Evolutionary conservation across 495 filamentous ascomycete species (phyloP), one percentile per base, ranked within the genome.

Genomic region (Delitschia confertaspora): DNA sequence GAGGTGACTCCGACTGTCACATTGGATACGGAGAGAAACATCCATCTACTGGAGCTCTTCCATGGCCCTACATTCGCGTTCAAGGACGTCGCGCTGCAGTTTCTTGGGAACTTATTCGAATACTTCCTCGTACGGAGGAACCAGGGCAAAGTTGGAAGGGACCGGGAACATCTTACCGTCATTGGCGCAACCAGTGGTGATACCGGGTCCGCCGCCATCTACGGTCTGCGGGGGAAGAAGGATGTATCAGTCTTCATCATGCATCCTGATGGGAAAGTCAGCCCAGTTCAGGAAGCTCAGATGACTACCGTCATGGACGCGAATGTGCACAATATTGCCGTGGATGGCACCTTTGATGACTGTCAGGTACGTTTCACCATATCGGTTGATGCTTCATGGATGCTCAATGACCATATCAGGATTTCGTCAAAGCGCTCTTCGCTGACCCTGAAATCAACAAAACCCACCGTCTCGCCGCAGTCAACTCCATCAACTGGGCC

Each of bases 61-160:
- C 89, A 96, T 60, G 91, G 91, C n/a, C 88, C 87, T 1, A 95
- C 77, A n/a, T 94, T 80, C 54, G 76, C 89, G 5, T 95, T 95
- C 72, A 95, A 95, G 65, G 88, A 93, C 54, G 82, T 82, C 11
- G 88, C 89, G 4, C 64, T 95, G 18, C 87, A 94, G 55, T 86
- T 93, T 53, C 67, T 98, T 5, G 91, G 91, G 18, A 95, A 98
- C 57, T 71, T 95, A 9, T 95, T 98, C 58, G 91, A 98, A 65
- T 98, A 89, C 60, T 89, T 98, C 63, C 73, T 98, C 2, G 74
- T 85, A 6, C 71, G 88, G 24, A 78, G 79, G 62, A 98, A 98
- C 53, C 47, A 74, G 51, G 79, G 78, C 27, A 88, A 86, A 67
- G 57, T 63, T n/a, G 78, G 75, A 6, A 67, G 44, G 56, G 75